These are phyloP conservation scores for Teunomyces panamensis DNA, from an alignment of 805 yeast species.

Conservation along the genomic window DNA sequence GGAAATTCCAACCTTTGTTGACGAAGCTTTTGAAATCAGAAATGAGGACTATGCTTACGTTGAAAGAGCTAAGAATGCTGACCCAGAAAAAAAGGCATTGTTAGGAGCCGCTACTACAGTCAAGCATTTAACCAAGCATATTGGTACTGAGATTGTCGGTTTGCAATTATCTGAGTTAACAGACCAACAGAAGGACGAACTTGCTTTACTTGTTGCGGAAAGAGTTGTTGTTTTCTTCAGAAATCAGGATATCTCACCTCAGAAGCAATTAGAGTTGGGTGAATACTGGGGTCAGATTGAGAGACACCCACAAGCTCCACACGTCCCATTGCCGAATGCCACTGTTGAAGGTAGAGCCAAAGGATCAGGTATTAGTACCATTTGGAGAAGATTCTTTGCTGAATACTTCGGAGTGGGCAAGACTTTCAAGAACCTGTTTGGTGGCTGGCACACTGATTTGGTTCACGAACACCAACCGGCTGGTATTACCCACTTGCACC, in stretches of 20 bases:
- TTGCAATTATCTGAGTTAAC: constrained; percentile 41
- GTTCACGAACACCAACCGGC: constrained; percentile 58
- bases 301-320: constrained; percentile 33
- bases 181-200: constrained; percentile 45
- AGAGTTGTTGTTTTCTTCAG: constrained; percentile 52
- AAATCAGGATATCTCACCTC: constrained; percentile 44
- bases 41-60: constrained; percentile 30
- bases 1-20: constrained; percentile 35
- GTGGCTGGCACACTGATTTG: constrained; percentile 51
- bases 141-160: constrained; percentile 52
- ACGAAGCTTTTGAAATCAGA: constrained; percentile 39
- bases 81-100: constrained; percentile 35
- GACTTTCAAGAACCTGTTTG: background rate
- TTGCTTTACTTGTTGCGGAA: constrained; percentile 46
- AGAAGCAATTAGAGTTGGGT: constrained; percentile 43
- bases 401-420: constrained; percentile 3
- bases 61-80: constrained; percentile 36
- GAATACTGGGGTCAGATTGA: constrained; percentile 46
- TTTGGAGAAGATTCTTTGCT: constrained; percentile 8
- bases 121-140: constrained; percentile 40
- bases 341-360: constrained; percentile 4
- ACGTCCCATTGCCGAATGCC: constrained; percentile 17
- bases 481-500: constrained; percentile 52
- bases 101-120: constrained; percentile 42
- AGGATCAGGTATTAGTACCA: constrained; percentile 8